Percentiles rank a stretch among this genome's conserved stretches.
These are phyloP conservation scores for Trichoderma koningiopsis DNA, from an alignment of 2,329 filamentous ascomycete genomes.

Conservation along the genomic window DNA sequence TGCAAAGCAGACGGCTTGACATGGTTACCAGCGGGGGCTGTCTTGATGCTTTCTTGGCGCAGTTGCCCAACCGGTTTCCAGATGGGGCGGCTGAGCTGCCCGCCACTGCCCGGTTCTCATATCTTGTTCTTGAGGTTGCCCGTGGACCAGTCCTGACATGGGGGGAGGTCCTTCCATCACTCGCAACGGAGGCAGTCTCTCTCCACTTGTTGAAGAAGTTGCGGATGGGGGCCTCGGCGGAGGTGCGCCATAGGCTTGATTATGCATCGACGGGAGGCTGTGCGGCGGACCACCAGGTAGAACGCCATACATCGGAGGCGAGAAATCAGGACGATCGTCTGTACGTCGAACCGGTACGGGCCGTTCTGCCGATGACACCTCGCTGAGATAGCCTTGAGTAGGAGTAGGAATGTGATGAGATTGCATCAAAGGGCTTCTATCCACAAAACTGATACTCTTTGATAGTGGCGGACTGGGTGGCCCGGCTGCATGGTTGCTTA, in stretches of 20 bases:
- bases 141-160: slow-evolving; percentile 30
- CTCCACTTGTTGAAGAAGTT: slow-evolving; percentile 42
- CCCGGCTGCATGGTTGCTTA: slow-evolving; percentile 54
- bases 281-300: slow-evolving; percentile 39
- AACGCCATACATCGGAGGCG: slow-evolving; percentile 44
- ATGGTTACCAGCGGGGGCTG: slow-evolving; percentile 27
- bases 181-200: slow-evolving; percentile 53
- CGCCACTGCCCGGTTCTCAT: slow-evolving; percentile 43
- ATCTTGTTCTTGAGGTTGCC: slow-evolving; percentile 41
- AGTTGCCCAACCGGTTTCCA: slow-evolving; percentile 44
- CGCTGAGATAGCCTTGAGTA: slow-evolving; percentile 43
- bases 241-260: slow-evolving; percentile 41
- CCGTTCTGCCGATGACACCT: slow-evolving; percentile 49
- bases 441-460: slow-evolving; percentile 40
- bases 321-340: slow-evolving; percentile 50
- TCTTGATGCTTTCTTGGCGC: slow-evolving; percentile 32
- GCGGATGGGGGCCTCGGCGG: slow-evolving; percentile 44
- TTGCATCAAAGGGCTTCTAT: slow-evolving; percentile 42
- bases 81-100: slow-evolving; percentile 36
- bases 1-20: slow-evolving; percentile 4
- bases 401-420: slow-evolving; percentile 34
- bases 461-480: slow-evolving; percentile 53
- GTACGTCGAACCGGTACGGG: slow-evolving; percentile 51
- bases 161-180: slow-evolving; percentile 44
- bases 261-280: slow-evolving; percentile 47